Conservation (phyloP, 441 rosid genomes). For the Euphorbia corollata region DNA sequence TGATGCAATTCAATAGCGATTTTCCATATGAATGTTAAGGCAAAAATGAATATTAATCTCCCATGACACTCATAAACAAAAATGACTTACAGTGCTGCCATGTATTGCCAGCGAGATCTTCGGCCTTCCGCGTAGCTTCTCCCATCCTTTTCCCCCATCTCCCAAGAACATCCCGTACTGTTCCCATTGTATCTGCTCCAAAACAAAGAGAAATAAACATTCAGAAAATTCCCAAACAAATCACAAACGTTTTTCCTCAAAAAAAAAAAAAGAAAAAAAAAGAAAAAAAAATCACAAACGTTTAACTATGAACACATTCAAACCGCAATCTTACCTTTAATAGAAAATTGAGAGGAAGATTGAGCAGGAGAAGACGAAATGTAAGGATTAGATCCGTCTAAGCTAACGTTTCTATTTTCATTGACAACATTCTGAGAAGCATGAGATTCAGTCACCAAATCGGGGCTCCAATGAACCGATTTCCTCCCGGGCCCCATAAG, state of each 20-base stretch:
- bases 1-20: neutral
- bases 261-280: too few relatives aligned
- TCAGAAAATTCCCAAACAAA: neutral
- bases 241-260: neutral
- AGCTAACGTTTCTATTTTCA: conserved; percentile 15
- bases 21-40: neutral
- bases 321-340: conserved; percentile 34
- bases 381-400: conserved; percentile 49
- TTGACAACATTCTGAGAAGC: neutral
- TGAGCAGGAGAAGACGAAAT: conserved; percentile 37
- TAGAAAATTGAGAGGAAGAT: conserved; percentile 27
- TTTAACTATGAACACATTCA: neutral
- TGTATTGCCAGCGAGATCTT: conserved; percentile 82
- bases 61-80: neutral
- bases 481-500: conserved; percentile 44
- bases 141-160: conserved; percentile 70
- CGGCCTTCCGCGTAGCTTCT: conserved; percentile 75
- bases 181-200: conserved; percentile 46
- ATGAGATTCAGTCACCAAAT: conserved; percentile 54
- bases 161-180: conserved; percentile 55
- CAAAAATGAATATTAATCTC: neutral
- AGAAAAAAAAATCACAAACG: neutral
- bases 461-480: conserved; percentile 76
- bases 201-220: neutral
- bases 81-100: conserved; percentile 73